These are phyloP conservation scores for Patellifolia procumbens DNA, from an alignment of 179 eudicot genomes.

Conservation along the genomic window DNA sequence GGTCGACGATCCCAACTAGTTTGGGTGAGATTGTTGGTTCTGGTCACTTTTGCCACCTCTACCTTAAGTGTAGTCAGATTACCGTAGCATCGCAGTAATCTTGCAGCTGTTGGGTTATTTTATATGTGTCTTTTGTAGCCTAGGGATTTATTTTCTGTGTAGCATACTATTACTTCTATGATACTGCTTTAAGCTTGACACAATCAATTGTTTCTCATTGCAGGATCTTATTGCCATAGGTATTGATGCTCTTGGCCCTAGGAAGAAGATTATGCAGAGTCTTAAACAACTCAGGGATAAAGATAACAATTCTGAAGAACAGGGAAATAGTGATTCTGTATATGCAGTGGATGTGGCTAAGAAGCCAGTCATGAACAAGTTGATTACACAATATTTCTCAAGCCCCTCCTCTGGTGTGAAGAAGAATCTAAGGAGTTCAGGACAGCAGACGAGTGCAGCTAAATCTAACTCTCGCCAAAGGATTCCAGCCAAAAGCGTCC, in stretches of 20 bases:
- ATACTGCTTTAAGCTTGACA: background rate
- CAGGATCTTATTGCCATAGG: slow-evolving; percentile 86
- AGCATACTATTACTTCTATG: background rate
- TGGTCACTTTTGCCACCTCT: too few species aligned
- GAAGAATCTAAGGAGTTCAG: slow-evolving; percentile 30
- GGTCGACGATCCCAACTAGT: too few species aligned
- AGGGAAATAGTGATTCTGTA: slow-evolving; percentile 35
- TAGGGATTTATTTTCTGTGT: background rate
- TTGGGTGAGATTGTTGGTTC: too few species aligned
- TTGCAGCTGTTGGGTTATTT: background rate
- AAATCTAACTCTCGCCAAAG: slow-evolving; percentile 33
- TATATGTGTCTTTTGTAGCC: background rate
- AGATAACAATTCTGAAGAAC: slow-evolving; percentile 29
- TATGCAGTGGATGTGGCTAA: slow-evolving; percentile 31
- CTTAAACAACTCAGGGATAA: slow-evolving; percentile 55
- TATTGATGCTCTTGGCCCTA: slow-evolving; percentile 85
- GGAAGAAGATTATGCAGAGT: slow-evolving; percentile 80
- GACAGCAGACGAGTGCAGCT: slow-evolving; percentile 34
- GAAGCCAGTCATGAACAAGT: slow-evolving; percentile 50
- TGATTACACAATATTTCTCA: slow-evolving; percentile 78
- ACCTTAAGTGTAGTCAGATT: background rate
- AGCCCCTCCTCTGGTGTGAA: slow-evolving; percentile 41
- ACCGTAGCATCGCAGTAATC: background rate
- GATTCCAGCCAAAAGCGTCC: slow-evolving; percentile 25
- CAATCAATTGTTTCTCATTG: slow-evolving; percentile 18